Base-by-base conservation (phyloP, 495 filamentous ascomycete genomes). In the Penicillium mononematosum region DNA sequence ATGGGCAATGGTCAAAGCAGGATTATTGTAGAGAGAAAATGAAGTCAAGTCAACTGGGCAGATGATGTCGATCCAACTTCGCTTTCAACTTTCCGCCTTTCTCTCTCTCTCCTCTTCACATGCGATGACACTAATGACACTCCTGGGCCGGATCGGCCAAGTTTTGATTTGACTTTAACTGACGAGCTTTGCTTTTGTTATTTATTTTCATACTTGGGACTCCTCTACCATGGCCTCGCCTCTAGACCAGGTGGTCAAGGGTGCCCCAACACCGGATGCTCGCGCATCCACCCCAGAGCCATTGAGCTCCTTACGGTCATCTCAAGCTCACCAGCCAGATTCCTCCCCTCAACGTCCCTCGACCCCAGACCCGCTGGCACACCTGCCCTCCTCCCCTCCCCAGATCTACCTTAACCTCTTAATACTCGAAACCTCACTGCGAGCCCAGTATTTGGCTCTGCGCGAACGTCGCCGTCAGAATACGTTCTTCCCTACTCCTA, bases 381-480 rank as follows among this genome's bases (percentile, higher is more conserved):
- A 85, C 41, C 83, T 95, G 29, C 93, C 94, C 11, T 93, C 88
- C 58, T 91, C 92, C 29, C 93, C 89, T 68, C 90, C 90, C n/a
- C 95, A 97, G 75, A 96, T 98, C 65, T 99, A 98, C 76, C 83
- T 98, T 62, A 99, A 99, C 70, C 88, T 99, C 38, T 80, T 99
- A 50, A 93, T 99, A 63, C 88, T 99, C 68, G 94, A 99, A 72
- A 91, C 91, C 47, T 96, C 91, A 14, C 79, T 99, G 24, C 92
- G 94, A 43, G 85, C 88, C 19, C 94, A 99, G 66, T 98, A 96
- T 71, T 83, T 99, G 50, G 85, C 89, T 53, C 81, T 97, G 45
- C 90, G 91, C 22, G 87, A 91, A 46, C 88, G 95, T 43, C 84
- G 93, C 36, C 86, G 94, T 5, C 91, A 96, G 64, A 92, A 98